phyloP scores from a whole-genome alignment of 2,329 filamentous ascomycete genomes.

The Zarea fungicola region DNA sequence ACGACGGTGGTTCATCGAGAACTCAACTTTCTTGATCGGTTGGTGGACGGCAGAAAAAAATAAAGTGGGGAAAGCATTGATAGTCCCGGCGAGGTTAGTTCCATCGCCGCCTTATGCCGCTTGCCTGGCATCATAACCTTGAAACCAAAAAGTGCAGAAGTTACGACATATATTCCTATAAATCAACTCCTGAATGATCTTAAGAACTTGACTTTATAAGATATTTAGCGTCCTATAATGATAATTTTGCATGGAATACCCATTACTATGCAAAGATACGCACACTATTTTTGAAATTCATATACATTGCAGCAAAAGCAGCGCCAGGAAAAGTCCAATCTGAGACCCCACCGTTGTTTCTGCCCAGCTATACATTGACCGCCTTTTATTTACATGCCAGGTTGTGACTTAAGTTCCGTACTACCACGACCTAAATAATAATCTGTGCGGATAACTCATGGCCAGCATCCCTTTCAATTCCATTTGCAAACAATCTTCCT shows the following conservation, averaged over 20 bases:
- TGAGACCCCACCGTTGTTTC: neutral
- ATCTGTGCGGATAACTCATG: too few relatives aligned
- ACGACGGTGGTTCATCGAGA: constrained; percentile 17
- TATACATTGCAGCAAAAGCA: neutral
- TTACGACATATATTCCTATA: too few relatives aligned
- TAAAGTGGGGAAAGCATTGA: constrained; percentile 27
- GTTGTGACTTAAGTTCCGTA: too few relatives aligned
- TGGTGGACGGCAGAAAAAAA: constrained; percentile 25
- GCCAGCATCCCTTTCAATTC: too few relatives aligned
- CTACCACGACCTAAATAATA: too few relatives aligned
- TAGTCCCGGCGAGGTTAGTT: neutral
- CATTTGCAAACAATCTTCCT: too few relatives aligned
- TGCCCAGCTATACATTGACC: neutral
- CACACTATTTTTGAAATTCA: neutral
- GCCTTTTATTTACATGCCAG: too few relatives aligned
- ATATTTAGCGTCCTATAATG: too few relatives aligned
- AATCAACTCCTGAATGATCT: too few relatives aligned
- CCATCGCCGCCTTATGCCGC: neutral
- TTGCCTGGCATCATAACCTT: neutral
- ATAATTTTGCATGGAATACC: too few relatives aligned
- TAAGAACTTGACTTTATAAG: too few relatives aligned
- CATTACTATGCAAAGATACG: neutral
- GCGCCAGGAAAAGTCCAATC: neutral
- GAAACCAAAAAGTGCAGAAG: too few relatives aligned
- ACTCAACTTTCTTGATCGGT: constrained; percentile 11